These are phyloP conservation scores for Fistulifera solaris DNA, from an alignment of 108 stramenopile species.

Conservation along the genomic window DNA sequence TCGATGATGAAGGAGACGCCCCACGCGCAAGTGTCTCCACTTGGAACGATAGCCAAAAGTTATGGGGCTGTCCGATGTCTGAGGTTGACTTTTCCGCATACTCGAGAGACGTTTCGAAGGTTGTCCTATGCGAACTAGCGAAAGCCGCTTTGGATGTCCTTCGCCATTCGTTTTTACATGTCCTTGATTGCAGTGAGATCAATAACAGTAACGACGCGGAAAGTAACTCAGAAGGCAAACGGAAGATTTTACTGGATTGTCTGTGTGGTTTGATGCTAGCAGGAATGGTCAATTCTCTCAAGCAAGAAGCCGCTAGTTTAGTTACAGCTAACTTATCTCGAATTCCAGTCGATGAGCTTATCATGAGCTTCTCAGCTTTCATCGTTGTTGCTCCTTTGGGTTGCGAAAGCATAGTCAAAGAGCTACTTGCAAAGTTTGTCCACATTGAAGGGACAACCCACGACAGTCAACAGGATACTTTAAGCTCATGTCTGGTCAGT, in stretches of 20 bases:
- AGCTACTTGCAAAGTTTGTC: too few relatives aligned
- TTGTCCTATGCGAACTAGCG: conserved; percentile 33
- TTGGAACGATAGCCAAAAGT: conserved; percentile 10
- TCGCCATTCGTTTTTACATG: conserved; percentile 1
- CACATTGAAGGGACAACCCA: too few relatives aligned
- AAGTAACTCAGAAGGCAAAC: not conserved
- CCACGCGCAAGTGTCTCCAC: too few relatives aligned
- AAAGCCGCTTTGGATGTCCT: conserved; percentile 45
- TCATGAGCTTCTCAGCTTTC: not conserved
- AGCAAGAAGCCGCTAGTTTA: not conserved
- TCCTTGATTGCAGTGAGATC: not conserved
- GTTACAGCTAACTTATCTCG: not conserved
- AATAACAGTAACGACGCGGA: not conserved
- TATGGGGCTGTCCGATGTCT: not conserved
- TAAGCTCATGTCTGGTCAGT: too few relatives aligned
- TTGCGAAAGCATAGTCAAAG: too few relatives aligned
- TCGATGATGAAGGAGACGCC: not conserved
- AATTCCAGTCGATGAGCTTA: not conserved
- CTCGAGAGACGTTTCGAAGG: conserved; percentile 31
- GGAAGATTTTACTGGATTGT: too few relatives aligned
- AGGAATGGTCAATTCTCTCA: not conserved
- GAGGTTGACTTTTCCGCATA: conserved; percentile 42
- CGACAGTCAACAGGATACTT: too few relatives aligned
- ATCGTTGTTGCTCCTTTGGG: not conserved
- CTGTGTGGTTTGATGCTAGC: not conserved